phyloP scores from a whole-genome alignment of 768 basidiomycete species.

The Mycena albidolilacea region DNA sequence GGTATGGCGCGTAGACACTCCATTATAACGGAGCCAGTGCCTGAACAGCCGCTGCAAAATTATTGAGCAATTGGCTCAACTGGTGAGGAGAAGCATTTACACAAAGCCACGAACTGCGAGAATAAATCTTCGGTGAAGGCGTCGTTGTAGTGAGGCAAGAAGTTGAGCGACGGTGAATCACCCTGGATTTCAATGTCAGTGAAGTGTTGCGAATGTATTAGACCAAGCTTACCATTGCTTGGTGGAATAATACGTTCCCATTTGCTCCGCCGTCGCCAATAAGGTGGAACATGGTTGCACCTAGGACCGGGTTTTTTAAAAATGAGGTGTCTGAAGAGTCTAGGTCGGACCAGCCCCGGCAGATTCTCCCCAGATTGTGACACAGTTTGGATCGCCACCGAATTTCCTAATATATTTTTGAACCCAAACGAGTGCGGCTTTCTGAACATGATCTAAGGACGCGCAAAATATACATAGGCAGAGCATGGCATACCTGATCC shows the following conservation, averaged over 20 bases:
- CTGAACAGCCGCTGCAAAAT: slow-evolving; percentile 36
- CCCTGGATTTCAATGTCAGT: slow-evolving; percentile 34
- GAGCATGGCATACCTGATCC: slow-evolving; percentile 37
- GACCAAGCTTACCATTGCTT: slow-evolving; percentile 49
- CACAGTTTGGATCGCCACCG: slow-evolving; percentile 51
- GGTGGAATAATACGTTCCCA: slow-evolving; percentile 52
- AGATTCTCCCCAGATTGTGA: slow-evolving; percentile 60
- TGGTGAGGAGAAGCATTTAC: slow-evolving; percentile 42
- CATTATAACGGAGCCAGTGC: slow-evolving; percentile 39
- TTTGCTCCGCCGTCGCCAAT: slow-evolving; percentile 55
- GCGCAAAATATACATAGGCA: not conserved
- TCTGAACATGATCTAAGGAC: slow-evolving; percentile 36
- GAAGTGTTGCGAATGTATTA: not conserved
- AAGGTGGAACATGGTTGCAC: slow-evolving; percentile 57
- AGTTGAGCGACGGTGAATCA: slow-evolving; percentile 58
- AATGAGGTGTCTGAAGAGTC: not conserved
- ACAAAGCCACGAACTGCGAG: slow-evolving; percentile 52
- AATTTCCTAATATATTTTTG: slow-evolving; percentile 55
- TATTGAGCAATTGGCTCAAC: not conserved
- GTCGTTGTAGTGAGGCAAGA: slow-evolving; percentile 50
- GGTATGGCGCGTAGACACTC: slow-evolving; percentile 52
- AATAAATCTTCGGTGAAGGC: slow-evolving; percentile 54
- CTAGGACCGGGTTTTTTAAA: not conserved
- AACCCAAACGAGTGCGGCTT: slow-evolving; percentile 55
- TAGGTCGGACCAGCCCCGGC: slow-evolving; percentile 53